Base-by-base conservation (phyloP, 371 early-diverging fungal genomes). In the Mortierella sp. region DNA sequence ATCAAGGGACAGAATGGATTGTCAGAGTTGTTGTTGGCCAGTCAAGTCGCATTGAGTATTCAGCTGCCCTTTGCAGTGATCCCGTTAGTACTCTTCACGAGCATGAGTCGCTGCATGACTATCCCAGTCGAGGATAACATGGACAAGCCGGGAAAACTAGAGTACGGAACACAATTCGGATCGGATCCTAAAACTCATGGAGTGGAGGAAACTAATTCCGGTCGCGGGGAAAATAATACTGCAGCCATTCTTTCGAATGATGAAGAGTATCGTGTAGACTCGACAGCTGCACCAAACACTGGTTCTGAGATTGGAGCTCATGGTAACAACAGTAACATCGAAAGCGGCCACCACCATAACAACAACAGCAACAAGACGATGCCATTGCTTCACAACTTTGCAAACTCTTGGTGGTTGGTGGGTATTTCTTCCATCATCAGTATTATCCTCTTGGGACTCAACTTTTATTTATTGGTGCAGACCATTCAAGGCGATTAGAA, bases 11-110 rank as follows among this genome's bases (percentile, higher is more conserved):
- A 90, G 53, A 69, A 82, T 40, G 93, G 94, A 23, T 71, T 94
- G 31, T 87, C 89, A 49, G 78, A 86, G 32, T 84, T 94, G 67
- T 77, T 95, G 35, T 86, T 93, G n/a, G 89, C 84, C 19, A 89
- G 90, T 73, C 96, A 95, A 76, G 94, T 95, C 10, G 92, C 93
- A 0, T 75, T 95, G 58, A 89, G 90, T 68, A 79, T 94, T 35
- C 95, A 94, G 75, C 74, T 95, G 26, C 95, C 95, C 6, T 94
- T 94, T 83, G 93, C 93, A 0, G 90, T 95, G 10, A 86, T 93
- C 58, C 96, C 95, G 7, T 79, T 95, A 51, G 90, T 95, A 7
- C 80, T 85, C 51, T 93, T 95, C 53, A 93, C 94, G 2, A 82
- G 88, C 26, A 83, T 72, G 70, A 85, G 81, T 2, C 65, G 70